Base-by-base conservation (phyloP, 805 yeast genomes). In the Barnettozyma siamensis region DNA sequence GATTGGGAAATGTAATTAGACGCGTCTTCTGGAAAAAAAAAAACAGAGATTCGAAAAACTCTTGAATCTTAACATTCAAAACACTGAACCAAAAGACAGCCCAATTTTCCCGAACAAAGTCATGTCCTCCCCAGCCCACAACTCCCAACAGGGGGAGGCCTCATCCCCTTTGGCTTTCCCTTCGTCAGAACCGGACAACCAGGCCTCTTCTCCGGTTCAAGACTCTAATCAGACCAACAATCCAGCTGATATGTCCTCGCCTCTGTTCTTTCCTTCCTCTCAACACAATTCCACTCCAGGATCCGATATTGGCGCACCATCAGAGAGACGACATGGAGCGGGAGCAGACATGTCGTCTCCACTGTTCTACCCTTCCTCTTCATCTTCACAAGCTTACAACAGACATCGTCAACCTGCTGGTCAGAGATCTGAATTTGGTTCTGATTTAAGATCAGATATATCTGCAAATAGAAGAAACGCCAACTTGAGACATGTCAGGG, bases 401-500 rank as follows among this genome's bases (percentile, higher is more conserved):
- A 21, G 24, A 18, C 41, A 41, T 16, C 40, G 50, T 26, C 29
- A 26, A 26, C 6, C 6, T 15, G 39, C 37, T 9, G 58, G 56
- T 27, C 36, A 21, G 7, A 49, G 56, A 38, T 48, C 61, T 2
- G 71, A 67, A 41, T 41, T 64, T 19, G 58, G 58, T 20, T 55
- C 67, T 7, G 69, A 72, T 40, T 44, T 64, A 29, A 65, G 81
- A 52, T 69, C 76, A 18, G 79, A 75, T 47, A 59, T 58, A 58
- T 47, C 57, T 6, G 50, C 58, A 12, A 44, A 58, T 49, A 51
- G 63, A 48, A 64, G 73, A 49, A 74, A 72, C 37, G 68, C 79
- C 38, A 70, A 60, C 27, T 60, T 71, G 43, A 70, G 83, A 31
- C 66, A 69, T 36, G 68, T 78, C 42, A 76, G 96, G 65, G 88